phyloP scores from a whole-genome alignment of 179 eudicot genomes.

The Actinidia chinensis region DNA sequence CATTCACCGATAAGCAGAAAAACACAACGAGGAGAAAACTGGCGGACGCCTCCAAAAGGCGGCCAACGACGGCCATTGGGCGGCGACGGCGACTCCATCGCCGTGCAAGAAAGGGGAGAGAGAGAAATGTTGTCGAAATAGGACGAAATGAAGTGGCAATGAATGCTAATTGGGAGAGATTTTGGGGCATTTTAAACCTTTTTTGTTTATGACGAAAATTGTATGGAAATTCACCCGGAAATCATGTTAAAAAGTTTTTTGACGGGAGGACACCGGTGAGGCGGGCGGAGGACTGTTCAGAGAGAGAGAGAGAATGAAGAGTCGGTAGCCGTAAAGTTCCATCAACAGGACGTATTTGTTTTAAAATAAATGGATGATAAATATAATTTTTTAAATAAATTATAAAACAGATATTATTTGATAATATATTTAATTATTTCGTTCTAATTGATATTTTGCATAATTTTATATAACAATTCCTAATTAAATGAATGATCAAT shows the following conservation, averaged over 20 bases:
- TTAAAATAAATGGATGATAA: too few relatives aligned
- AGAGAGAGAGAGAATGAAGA: slow-evolving; percentile 22
- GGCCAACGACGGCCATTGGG: not conserved
- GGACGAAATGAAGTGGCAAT: not conserved
- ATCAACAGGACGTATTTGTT: too few relatives aligned
- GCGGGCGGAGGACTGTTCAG: slow-evolving; percentile 21
- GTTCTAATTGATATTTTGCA: too few relatives aligned
- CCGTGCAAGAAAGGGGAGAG: not conserved
- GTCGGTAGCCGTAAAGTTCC: slow-evolving; percentile 23
- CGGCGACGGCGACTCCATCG: not conserved
- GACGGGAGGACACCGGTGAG: slow-evolving; percentile 40
- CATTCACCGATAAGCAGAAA: slow-evolving; percentile 11
- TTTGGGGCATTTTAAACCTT: slow-evolving; percentile 21
- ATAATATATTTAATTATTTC: too few relatives aligned
- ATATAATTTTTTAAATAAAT: too few relatives aligned
- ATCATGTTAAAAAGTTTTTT: not conserved
- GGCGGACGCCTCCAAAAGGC: not conserved
- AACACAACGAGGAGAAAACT: slow-evolving; percentile 5
- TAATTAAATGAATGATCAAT: too few relatives aligned
- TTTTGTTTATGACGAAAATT: not conserved
- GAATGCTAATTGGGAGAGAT: not conserved
- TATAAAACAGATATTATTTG: too few relatives aligned
- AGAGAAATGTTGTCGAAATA: not conserved
- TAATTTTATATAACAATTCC: too few relatives aligned
- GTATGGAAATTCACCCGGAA: slow-evolving; percentile 16